A percentile compares a stretch with the other conserved stretches of the same genome.
Conservation (phyloP, 495 filamentous ascomycete species). For the Entonaema liquescens region DNA sequence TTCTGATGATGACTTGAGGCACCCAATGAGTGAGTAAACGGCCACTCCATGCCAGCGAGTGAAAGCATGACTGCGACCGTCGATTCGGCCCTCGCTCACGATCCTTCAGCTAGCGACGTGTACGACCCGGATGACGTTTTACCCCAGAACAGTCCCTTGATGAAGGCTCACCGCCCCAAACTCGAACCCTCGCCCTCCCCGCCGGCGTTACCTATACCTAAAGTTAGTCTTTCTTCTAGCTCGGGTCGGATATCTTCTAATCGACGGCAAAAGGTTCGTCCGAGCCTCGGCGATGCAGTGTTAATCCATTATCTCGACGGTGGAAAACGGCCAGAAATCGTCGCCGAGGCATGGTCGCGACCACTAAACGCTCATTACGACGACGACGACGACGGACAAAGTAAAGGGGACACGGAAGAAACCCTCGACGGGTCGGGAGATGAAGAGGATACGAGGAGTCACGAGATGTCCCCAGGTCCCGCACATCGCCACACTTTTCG, state of each 20-base stretch:
- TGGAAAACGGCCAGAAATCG: constrained; percentile 58
- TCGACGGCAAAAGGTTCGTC: constrained; percentile 52
- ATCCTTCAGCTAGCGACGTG: constrained; percentile 50
- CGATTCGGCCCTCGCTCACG: constrained; percentile 51
- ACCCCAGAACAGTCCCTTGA: constrained; percentile 52
- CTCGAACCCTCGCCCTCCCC: constrained; percentile 54
- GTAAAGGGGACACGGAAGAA: constrained; percentile 37
- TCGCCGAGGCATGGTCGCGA: constrained; percentile 50
- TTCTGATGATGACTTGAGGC: constrained; percentile 44
- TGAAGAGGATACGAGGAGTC: constrained; percentile 43
- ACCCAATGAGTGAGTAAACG: constrained; percentile 49
- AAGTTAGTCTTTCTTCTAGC: constrained; percentile 52
- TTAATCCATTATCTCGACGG: constrained; percentile 61
- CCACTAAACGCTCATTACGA: constrained; percentile 34
- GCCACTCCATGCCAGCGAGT: constrained; percentile 45
- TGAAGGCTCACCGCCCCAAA: constrained; percentile 51
- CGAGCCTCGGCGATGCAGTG: constrained; percentile 63
- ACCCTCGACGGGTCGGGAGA: constrained; percentile 41
- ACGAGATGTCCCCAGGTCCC: constrained; percentile 45
- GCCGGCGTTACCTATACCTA: constrained; percentile 41
- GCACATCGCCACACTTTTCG: constrained; percentile 21
- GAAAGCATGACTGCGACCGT: constrained; percentile 57
- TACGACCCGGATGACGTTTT: constrained; percentile 59
- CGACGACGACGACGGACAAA: constrained; percentile 41
- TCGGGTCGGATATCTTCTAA: constrained; percentile 52